phyloP scores from a whole-genome alignment of 768 basidiomycete species.

The Lactarius quietus region DNA sequence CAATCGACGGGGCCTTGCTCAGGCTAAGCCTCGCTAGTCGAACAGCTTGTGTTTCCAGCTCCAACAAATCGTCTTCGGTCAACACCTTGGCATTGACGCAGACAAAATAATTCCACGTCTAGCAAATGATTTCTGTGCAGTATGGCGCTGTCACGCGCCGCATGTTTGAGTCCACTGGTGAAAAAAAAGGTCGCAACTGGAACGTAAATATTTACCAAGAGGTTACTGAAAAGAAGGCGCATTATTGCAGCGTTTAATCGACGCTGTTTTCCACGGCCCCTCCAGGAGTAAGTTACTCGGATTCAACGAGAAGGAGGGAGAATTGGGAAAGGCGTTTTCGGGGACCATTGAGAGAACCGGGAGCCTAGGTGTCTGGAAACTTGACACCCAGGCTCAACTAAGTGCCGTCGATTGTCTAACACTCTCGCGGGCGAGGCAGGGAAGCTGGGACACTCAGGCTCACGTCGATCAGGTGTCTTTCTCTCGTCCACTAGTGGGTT shows the following conservation, averaged over 20 bases:
- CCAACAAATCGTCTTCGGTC: not conserved
- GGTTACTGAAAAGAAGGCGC: not conserved
- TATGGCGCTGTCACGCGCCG: not conserved
- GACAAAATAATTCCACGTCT: too few species aligned
- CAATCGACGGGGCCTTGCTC: not conserved
- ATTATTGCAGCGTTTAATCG: not conserved
- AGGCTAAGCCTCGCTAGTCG: too few species aligned
- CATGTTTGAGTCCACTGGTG: not conserved
- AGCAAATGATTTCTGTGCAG: too few species aligned
- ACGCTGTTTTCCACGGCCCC: not conserved
- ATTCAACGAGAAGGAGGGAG: not conserved
- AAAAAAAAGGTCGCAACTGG: not conserved
- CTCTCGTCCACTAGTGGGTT: too few species aligned
- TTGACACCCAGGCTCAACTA: not conserved
- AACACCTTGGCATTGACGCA: not conserved
- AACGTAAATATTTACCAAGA: not conserved
- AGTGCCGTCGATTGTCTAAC: not conserved
- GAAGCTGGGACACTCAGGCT: not conserved
- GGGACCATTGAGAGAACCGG: not conserved
- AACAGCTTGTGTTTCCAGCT: not conserved
- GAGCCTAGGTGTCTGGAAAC: not conserved
- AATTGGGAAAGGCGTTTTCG: not conserved
- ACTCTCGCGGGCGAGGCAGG: not conserved
- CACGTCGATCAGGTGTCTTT: not conserved
- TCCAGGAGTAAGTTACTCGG: not conserved